Evolutionary conservation across 345 rosid species (phyloP), one percentile per base, ranked within the genome.

Genomic region (Sapria himalayana): DNA sequence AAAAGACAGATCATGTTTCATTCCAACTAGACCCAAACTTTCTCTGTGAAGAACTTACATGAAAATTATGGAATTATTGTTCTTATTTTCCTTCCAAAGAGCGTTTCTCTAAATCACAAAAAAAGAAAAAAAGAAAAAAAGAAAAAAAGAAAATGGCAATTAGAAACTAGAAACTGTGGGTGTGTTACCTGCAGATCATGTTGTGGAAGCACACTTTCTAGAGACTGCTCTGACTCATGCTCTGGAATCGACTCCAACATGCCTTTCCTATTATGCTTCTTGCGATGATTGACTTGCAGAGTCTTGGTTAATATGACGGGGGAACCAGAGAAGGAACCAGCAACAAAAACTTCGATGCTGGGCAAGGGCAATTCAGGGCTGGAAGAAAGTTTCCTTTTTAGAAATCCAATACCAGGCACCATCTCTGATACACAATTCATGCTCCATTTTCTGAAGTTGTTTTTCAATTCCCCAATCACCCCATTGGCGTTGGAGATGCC

Each of bases 271-370:
- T 33, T 53, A 18, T 72, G 86, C 61, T 76, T 86, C 67, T 73
- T 86, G 50, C 76, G 64, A 25, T 54, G 70, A 58, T 58, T 56
- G 49, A 73, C 69, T 61, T 70, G 77, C 61, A 78, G 52, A 15
- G 76, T 69, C 71, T 86, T 81, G 35, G 85, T 81, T 43, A 86
- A 49, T 43, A 86, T 81, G 36, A 86, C 66, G 0, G 97, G 94
- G 4, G 66, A 69, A 29, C 92, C 85, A 9, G 74, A 63, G 60
- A 69, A 81, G 46, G 66, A 70, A 16, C 94, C 91, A 1, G 97
- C 61, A 22, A 86, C 70, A 52, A 72, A 89, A 29, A 89, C 98
- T 66, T 89, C 94, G 50, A 89, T 54, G 46, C 65, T 63, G 5
- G 89, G 77, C 22, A 51, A 46, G 9, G 56, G 61, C 13, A 55